Evolutionary conservation across 2,329 filamentous ascomycete species (phyloP).

Genomic region (Apiospora arundinis): DNA sequence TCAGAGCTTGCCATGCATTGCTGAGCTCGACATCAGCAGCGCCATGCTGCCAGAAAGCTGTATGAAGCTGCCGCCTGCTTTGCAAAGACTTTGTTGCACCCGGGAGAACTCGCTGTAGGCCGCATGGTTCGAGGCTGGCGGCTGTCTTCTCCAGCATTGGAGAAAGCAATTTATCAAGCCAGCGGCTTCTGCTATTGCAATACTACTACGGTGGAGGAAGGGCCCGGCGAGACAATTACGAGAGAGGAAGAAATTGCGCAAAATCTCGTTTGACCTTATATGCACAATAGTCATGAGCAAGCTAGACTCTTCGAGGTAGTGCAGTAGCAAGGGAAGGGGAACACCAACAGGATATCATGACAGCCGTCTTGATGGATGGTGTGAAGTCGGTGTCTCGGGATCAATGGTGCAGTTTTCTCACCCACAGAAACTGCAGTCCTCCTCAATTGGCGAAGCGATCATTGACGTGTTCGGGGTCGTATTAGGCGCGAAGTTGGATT

Average conservation of each 20-base stretch:
- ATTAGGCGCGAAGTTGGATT: neutral
- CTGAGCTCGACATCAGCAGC: conserved; percentile 56
- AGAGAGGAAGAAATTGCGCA: conserved; percentile 5
- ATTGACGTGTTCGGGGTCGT: neutral
- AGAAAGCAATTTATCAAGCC: conserved; percentile 1
- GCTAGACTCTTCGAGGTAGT: neutral
- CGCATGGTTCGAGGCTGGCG: conserved; percentile 61
- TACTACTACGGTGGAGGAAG: neutral
- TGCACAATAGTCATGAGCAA: neutral
- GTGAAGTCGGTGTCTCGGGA: neutral
- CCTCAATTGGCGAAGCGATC: neutral
- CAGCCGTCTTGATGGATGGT: neutral
- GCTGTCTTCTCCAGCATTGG: conserved; percentile 65
- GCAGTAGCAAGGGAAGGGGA: neutral
- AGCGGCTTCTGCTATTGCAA: conserved; percentile 14
- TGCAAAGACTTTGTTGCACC: conserved; percentile 44
- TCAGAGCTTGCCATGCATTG: conserved; percentile 47
- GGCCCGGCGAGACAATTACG: neutral
- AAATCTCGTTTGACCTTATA: conserved; percentile 4
- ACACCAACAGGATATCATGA: conserved; percentile 16
- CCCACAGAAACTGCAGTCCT: neutral
- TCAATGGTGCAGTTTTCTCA: neutral
- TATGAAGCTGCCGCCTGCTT: conserved; percentile 52
- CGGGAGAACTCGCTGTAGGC: conserved; percentile 58
- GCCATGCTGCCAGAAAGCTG: conserved; percentile 62